Conservation (phyloP, 1,139 yeast species). For the Saccharomyces hybrid region DNA sequence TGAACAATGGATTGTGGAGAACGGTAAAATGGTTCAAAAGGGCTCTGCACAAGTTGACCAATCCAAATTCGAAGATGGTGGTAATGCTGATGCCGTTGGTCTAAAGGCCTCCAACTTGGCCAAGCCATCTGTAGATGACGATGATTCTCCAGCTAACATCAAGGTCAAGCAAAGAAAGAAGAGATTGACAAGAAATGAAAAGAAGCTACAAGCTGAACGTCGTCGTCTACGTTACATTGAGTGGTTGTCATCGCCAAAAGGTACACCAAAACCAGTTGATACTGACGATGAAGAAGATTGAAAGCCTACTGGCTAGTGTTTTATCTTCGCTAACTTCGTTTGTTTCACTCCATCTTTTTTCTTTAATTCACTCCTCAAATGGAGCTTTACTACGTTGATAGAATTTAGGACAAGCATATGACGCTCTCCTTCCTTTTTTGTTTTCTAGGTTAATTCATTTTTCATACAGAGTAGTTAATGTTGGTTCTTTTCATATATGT, state of each 20-base stretch:
- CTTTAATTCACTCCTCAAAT: background rate
- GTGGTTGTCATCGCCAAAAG: constrained; percentile 95
- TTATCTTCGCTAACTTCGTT: background rate
- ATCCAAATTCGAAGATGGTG: constrained; percentile 74
- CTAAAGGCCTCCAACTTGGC: constrained; percentile 37
- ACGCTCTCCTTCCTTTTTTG: background rate
- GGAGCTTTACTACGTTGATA: background rate
- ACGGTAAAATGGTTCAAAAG: constrained; percentile 80
- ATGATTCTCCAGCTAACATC: constrained; percentile 92
- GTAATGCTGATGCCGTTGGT: constrained; percentile 42
- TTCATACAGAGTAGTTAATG: background rate
- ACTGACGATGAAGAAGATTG: constrained; percentile 81
- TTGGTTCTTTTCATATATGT: background rate
- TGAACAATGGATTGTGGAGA: constrained; percentile 95
- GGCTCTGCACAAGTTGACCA: constrained; percentile 70
- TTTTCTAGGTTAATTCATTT: background rate
- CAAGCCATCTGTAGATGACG: constrained; percentile 42
- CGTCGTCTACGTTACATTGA: constrained; percentile 89
- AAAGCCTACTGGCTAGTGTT: background rate
- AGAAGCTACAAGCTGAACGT: constrained; percentile 85
- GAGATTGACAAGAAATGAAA: constrained; percentile 94
- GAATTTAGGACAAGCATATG: background rate
- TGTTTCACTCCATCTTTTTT: background rate
- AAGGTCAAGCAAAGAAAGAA: constrained; percentile 87
- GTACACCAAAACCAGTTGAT: constrained; percentile 89